A percentile compares a stretch with the other conserved stretches of the same genome.
Evolutionary conservation across 139 green algal species (phyloP).

Genomic region (Marvania coccoides): DNA sequence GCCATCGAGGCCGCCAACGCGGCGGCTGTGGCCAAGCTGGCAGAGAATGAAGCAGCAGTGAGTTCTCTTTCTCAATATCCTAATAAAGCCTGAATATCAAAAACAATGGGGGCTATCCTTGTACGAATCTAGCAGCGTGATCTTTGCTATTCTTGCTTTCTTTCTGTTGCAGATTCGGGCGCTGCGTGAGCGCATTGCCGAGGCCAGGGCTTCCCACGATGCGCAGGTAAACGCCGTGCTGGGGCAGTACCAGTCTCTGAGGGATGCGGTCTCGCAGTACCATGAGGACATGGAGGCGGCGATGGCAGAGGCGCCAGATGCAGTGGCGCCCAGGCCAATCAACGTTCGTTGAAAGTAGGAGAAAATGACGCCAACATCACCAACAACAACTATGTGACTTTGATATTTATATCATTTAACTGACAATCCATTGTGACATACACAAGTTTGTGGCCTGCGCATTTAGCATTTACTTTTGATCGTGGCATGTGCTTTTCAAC

Average conservation of each 20-base stretch:
- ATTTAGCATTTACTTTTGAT: too few species aligned
- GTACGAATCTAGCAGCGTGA: too few species aligned
- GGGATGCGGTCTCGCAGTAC: slow-evolving; percentile 30
- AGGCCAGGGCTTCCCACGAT: slow-evolving; percentile 32
- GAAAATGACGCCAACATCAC: too few species aligned
- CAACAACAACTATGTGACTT: too few species aligned
- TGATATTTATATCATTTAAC: too few species aligned
- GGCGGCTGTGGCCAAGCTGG: slow-evolving; percentile 44
- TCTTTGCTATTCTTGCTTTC: not conserved
- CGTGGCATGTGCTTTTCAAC: too few species aligned
- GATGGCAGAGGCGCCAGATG: slow-evolving; percentile 7
- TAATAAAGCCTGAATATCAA: too few species aligned
- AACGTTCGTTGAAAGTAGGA: not conserved
- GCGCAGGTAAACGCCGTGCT: slow-evolving; percentile 27
- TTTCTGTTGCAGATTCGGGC: slow-evolving; percentile 19
- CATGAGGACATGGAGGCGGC: slow-evolving; percentile 32
- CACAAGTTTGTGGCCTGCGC: too few species aligned
- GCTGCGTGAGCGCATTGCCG: slow-evolving; percentile 24
- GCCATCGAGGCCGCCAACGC: slow-evolving; percentile 68
- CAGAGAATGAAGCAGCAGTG: slow-evolving; percentile 66
- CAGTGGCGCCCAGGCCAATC: not conserved
- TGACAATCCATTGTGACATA: too few species aligned
- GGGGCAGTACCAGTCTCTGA: slow-evolving; percentile 33
- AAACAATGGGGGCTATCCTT: too few species aligned
- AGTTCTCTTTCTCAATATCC: not conserved